Conservation (phyloP, 202 grass and related monocot species). For the Schoenoplectus triqueter region DNA sequence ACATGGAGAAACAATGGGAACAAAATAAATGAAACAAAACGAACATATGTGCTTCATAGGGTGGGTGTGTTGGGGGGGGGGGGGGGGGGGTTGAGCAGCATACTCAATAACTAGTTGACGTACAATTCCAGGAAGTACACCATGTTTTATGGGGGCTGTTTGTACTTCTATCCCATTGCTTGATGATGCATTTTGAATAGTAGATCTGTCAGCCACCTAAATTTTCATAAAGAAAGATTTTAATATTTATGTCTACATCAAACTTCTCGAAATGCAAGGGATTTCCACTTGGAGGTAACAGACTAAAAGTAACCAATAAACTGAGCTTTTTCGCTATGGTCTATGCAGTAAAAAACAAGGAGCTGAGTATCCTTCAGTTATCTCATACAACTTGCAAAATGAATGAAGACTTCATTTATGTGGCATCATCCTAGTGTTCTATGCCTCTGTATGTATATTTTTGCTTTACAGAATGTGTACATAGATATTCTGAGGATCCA, state of each 20-base stretch:
- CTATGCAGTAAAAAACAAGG: not conserved
- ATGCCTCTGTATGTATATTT: constrained; percentile 4
- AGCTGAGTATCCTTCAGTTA: not conserved
- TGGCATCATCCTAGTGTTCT: not conserved
- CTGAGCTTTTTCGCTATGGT: not conserved
- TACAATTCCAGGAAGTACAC: constrained; percentile 78
- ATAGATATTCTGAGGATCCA: not conserved
- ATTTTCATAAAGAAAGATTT: constrained; percentile 42
- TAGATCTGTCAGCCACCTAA: constrained; percentile 8
- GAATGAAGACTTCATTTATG: not conserved
- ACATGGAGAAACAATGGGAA: not conserved
- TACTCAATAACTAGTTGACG: constrained; percentile 82
- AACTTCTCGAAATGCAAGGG: not conserved
- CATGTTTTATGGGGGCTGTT: constrained; percentile 69
- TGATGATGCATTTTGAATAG: constrained; percentile 32
- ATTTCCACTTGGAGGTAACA: not conserved
- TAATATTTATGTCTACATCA: constrained; percentile 12
- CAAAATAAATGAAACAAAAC: constrained; percentile 1
- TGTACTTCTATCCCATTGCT: constrained; percentile 59
- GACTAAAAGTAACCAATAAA: constrained; percentile 6
- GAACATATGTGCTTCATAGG: not conserved
- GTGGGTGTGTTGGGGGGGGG: not conserved
- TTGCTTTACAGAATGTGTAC: constrained; percentile 32
- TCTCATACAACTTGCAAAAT: not conserved
- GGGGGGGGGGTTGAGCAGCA: constrained; percentile 27